Percentiles rank a stretch among this genome's conserved stretches.
Conservation (phyloP, 768 basidiomycete genomes). For the Lactarius sanguifluus region DNA sequence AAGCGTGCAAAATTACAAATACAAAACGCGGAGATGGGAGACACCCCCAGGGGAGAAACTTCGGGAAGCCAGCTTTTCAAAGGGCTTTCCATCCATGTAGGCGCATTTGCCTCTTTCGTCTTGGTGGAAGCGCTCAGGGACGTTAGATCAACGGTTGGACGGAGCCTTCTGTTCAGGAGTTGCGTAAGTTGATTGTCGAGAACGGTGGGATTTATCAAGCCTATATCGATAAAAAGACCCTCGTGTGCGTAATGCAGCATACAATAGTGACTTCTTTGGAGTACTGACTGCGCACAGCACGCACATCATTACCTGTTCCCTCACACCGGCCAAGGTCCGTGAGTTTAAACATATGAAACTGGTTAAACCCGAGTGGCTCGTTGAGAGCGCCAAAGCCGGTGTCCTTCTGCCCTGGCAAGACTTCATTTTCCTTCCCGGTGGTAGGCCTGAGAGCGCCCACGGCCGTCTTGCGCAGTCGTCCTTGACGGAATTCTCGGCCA, state of each 20-base stretch:
- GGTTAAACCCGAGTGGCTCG: slow-evolving; percentile 84
- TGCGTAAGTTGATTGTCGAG: slow-evolving; percentile 74
- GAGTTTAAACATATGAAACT: slow-evolving; percentile 93
- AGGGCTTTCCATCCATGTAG: slow-evolving; percentile 79
- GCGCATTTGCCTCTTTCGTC: slow-evolving; percentile 33
- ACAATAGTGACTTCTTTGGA: background rate
- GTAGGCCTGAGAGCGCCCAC: slow-evolving; percentile 50
- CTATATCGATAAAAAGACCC: slow-evolving; percentile 75
- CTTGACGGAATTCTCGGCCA: slow-evolving; percentile 33
- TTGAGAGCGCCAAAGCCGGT: slow-evolving; percentile 69
- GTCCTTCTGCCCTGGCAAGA: slow-evolving; percentile 76
- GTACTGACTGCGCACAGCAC: slow-evolving; percentile 50
- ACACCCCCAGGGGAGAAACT: slow-evolving; percentile 29
- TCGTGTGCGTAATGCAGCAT: slow-evolving; percentile 55
- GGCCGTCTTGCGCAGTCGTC: slow-evolving; percentile 45
- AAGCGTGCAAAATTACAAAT: slow-evolving; percentile 91
- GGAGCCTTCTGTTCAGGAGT: slow-evolving; percentile 78
- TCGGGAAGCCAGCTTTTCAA: slow-evolving; percentile 57
- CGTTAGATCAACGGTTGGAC: slow-evolving; percentile 88
- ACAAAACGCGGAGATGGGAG: slow-evolving; percentile 55
- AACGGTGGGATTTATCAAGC: slow-evolving; percentile 84
- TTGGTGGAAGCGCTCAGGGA: slow-evolving; percentile 10
- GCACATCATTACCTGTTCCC: slow-evolving; percentile 86
- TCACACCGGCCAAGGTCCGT: slow-evolving; percentile 85
- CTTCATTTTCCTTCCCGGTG: slow-evolving; percentile 58